A percentile compares a stretch with the other conserved stretches of the same genome.
These are phyloP conservation scores for Kregervanrija pseudodelftensis DNA, from an alignment of 805 yeast species.

Conservation along the genomic window DNA sequence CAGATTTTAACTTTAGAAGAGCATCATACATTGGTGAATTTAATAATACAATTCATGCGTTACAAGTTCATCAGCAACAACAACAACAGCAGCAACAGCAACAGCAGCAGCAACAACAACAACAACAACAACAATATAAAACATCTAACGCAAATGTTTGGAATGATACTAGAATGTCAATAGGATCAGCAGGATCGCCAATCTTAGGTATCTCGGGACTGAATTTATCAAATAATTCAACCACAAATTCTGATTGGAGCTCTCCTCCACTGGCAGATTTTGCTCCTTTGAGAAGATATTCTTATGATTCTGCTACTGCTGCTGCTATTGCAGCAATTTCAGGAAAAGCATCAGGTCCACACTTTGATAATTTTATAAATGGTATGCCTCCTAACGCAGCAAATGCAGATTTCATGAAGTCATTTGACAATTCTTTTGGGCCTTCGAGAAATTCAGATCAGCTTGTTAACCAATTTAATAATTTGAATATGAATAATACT, in stretches of 20 bases:
- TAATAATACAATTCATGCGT: too few species aligned
- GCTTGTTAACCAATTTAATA: conserved; percentile 11
- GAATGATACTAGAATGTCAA: conserved; percentile 12
- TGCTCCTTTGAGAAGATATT: conserved; percentile 19
- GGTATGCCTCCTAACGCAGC: conserved; percentile 14
- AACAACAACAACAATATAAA: too few species aligned
- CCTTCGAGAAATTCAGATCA: conserved; percentile 10
- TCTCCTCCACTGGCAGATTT: conserved; percentile 21
- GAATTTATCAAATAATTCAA: conserved; percentile 11
- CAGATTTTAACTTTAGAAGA: neutral
- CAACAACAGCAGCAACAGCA: too few species aligned
- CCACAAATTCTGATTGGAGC: conserved; percentile 10
- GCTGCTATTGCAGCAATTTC: conserved; percentile 6
- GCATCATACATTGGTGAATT: neutral
- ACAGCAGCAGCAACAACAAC: too few species aligned
- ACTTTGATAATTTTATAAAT: neutral
- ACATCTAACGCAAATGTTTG: neutral
- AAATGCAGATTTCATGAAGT: conserved; percentile 16
- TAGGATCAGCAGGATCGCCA: conserved; percentile 22
- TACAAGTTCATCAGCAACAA: too few species aligned
- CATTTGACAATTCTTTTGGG: conserved; percentile 15
- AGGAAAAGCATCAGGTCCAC: neutral
- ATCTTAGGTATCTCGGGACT: conserved; percentile 10
- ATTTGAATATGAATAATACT: conserved; percentile 5
- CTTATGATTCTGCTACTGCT: conserved; percentile 18